Conservation (phyloP, 1,284 basidiomycete species). For the Heimioporus retisporus region DNA sequence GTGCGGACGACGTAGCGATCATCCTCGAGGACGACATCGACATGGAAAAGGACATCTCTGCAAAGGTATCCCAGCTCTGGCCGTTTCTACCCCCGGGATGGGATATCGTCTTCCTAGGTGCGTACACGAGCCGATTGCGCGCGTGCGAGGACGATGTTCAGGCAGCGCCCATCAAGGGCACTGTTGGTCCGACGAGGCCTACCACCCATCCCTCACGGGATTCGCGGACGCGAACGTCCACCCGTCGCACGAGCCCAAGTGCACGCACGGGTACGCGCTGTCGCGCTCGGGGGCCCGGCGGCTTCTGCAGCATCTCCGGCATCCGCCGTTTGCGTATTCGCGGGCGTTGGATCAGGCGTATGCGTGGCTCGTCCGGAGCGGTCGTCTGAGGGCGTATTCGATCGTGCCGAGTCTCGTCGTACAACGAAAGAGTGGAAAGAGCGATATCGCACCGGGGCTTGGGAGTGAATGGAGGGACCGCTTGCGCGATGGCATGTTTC, state of each 20-base stretch:
- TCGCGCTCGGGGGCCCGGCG: constrained; percentile 64
- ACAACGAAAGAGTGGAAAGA: constrained; percentile 64
- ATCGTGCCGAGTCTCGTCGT: constrained; percentile 72
- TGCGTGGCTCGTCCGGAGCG: constrained; percentile 71
- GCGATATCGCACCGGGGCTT: constrained; percentile 62
- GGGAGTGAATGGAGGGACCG: constrained; percentile 67
- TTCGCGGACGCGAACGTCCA: constrained; percentile 48
- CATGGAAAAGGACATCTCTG: constrained; percentile 74
- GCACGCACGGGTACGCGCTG: constrained; percentile 76
- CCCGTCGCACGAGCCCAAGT: constrained; percentile 69
- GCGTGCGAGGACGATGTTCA: constrained; percentile 5
- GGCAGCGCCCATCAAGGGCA: constrained; percentile 56
- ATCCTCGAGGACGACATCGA: constrained; percentile 87
- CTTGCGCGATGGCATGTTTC: constrained; percentile 61
- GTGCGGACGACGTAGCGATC: constrained; percentile 52
- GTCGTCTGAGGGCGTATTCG: constrained; percentile 65
- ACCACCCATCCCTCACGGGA: constrained; percentile 43
- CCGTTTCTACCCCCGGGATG: constrained; percentile 66
- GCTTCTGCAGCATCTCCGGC: constrained; percentile 62
- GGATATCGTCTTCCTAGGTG: constrained; percentile 84
- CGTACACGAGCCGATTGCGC: constrained; percentile 20
- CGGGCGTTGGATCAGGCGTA: constrained; percentile 82
- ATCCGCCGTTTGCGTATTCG: constrained; percentile 79
- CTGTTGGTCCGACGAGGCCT: constrained; percentile 77
- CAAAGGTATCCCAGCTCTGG: constrained; percentile 65